Percentiles rank a stretch among this genome's conserved stretches.
These are phyloP conservation scores for Amaranthus tricolor DNA, from an alignment of 179 eudicot species.

Conservation along the genomic window DNA sequence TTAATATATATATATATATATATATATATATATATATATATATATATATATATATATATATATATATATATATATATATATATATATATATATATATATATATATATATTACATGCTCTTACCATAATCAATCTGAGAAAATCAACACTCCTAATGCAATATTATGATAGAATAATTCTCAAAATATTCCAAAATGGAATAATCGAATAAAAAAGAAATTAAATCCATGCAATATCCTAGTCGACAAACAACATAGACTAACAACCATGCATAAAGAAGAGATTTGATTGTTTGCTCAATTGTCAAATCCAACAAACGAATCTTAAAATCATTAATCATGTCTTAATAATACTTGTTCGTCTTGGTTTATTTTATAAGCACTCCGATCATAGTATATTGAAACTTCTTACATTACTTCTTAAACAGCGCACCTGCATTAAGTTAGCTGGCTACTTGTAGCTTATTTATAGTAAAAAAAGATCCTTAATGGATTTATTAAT, in stretches of 20 bases:
- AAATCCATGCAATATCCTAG: neutral
- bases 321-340: neutral
- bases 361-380: neutral
- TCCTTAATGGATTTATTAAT: too few species aligned
- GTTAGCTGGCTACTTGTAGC: neutral
- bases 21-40: too few species aligned
- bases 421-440: neutral
- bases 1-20: too few species aligned
- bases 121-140: neutral
- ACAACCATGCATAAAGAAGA: neutral
- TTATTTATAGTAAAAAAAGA: too few species aligned
- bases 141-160: neutral
- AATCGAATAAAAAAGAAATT: neutral
- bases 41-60: too few species aligned
- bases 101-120: too few species aligned
- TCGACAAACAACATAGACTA: neutral
- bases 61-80: too few species aligned
- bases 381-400: neutral
- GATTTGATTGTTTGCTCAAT: neutral
- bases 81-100: too few species aligned
- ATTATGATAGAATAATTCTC: neutral
- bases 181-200: conserved; percentile 1
- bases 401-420: neutral
- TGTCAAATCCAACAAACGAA: neutral
- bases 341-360: neutral